Evolutionary conservation across 192 early-diverging fungal genomes (phyloP).

Genomic region (Backusella psychrophila): DNA sequence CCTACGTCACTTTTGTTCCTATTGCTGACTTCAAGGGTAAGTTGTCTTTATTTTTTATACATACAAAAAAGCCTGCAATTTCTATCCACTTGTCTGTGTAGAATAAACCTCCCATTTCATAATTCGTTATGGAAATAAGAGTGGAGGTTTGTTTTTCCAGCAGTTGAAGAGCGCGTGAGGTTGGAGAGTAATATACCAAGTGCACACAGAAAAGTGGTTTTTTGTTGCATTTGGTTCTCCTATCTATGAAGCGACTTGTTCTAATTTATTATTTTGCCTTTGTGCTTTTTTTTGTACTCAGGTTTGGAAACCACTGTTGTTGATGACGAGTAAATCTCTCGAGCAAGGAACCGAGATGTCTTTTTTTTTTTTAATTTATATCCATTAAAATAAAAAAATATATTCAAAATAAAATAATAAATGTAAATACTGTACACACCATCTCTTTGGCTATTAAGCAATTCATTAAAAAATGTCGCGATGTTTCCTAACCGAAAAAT

Average conservation of each 20-base stretch:
- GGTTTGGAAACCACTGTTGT: conserved; percentile 33
- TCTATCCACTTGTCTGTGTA: conserved; percentile 9
- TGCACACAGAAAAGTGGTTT: not conserved
- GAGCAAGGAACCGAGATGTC: not conserved
- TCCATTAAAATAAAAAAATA: not conserved
- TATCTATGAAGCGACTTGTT: conserved; percentile 18
- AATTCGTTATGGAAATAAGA: not conserved
- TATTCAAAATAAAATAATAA: not conserved
- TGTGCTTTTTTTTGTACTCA: not conserved
- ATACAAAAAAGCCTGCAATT: not conserved
- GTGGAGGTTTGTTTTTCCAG: not conserved
- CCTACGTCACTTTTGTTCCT: conserved; percentile 86
- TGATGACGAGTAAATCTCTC: conserved; percentile 33
- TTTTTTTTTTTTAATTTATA: not conserved
- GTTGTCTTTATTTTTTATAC: conserved; percentile 1
- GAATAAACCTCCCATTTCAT: not conserved
- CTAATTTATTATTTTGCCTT: not conserved
- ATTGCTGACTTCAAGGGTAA: conserved; percentile 88
- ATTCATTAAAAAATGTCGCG: no score
- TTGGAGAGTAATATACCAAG: conserved; percentile 19
- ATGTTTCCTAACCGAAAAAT: no score
- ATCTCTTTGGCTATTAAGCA: no score
- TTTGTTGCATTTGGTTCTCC: conserved; percentile 1
- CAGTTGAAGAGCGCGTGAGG: conserved; percentile 14
- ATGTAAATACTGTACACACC: not conserved